These are phyloP conservation scores for Thermothielavioides terrestris DNA, from an alignment of 495 filamentous ascomycete genomes.

Conservation along the genomic window DNA sequence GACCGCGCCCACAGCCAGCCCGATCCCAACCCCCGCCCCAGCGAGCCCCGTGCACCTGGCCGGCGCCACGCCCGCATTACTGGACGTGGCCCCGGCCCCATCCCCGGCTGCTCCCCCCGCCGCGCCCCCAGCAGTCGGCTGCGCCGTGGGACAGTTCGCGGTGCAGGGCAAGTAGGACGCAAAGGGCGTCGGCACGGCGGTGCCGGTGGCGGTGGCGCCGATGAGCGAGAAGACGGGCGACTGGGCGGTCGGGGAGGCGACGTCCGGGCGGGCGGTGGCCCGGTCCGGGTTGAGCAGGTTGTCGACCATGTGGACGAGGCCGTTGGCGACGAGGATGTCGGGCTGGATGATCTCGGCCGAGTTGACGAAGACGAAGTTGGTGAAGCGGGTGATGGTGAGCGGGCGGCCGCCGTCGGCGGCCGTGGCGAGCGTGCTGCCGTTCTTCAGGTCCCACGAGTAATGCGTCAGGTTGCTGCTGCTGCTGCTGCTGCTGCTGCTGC, in stretches of 20 bases:
- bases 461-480: slow-evolving; percentile 38
- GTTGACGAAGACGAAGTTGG: slow-evolving; percentile 33
- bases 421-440: slow-evolving; percentile 25
- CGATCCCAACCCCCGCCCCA: slow-evolving; percentile 4
- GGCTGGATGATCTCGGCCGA: slow-evolving; percentile 45
- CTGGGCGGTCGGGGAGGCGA: slow-evolving; percentile 7
- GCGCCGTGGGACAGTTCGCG: slow-evolving; percentile 16
- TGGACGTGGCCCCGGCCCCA: neutral
- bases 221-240: slow-evolving; percentile 7
- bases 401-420: slow-evolving; percentile 30
- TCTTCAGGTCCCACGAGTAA: slow-evolving; percentile 28
- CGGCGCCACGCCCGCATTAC: slow-evolving; percentile 1
- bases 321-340: slow-evolving; percentile 34
- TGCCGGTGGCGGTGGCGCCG: slow-evolving; percentile 10
- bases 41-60: slow-evolving; percentile 16
- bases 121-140: neutral
- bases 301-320: slow-evolving; percentile 55
- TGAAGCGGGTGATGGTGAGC: slow-evolving; percentile 15
- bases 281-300: slow-evolving; percentile 22
- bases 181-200: slow-evolving; percentile 16
- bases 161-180: slow-evolving; percentile 25
- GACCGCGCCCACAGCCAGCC: slow-evolving; percentile 8
- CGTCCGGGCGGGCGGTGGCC: slow-evolving; percentile 8
- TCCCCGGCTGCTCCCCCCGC: neutral
- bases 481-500: too few species aligned